Conservation (phyloP, 345 rosid genomes). For the Rhodomyrtus tomentosa region DNA sequence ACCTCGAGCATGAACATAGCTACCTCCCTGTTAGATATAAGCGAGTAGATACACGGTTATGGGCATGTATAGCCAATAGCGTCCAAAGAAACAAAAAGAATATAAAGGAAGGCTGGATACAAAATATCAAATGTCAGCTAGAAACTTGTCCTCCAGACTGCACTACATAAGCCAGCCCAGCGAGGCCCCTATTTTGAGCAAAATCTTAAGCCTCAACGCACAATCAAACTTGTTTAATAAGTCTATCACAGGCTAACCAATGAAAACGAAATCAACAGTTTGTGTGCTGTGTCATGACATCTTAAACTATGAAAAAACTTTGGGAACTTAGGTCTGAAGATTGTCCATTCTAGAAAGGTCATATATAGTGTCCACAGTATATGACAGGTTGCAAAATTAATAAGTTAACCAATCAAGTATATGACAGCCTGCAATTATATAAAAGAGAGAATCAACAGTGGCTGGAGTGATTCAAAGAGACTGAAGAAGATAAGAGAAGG, state of each 20-base stretch:
- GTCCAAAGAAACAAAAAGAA: neutral
- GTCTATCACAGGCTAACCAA: neutral
- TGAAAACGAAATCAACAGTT: neutral
- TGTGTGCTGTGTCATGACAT: neutral
- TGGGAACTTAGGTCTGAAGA: neutral
- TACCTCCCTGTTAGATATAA: constrained; percentile 58
- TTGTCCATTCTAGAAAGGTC: neutral
- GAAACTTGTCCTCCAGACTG: neutral
- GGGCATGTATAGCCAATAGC: neutral
- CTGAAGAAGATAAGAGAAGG: neutral
- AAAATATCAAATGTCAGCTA: neutral
- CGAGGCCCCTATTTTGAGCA: neutral
- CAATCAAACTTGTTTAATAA: neutral
- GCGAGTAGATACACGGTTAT: neutral
- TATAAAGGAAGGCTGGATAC: neutral
- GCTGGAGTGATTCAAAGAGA: neutral
- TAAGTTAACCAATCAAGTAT: neutral
- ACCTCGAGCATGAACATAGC: constrained; percentile 74
- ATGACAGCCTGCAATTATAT: neutral
- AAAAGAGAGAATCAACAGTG: neutral
- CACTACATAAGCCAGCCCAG: neutral
- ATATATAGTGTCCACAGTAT: neutral
- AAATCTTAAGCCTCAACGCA: neutral
- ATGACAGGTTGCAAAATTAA: neutral
- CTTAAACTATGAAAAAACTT: neutral